Base-by-base conservation (phyloP, 257 asterid species). In the Solanum habrochaites region DNA sequence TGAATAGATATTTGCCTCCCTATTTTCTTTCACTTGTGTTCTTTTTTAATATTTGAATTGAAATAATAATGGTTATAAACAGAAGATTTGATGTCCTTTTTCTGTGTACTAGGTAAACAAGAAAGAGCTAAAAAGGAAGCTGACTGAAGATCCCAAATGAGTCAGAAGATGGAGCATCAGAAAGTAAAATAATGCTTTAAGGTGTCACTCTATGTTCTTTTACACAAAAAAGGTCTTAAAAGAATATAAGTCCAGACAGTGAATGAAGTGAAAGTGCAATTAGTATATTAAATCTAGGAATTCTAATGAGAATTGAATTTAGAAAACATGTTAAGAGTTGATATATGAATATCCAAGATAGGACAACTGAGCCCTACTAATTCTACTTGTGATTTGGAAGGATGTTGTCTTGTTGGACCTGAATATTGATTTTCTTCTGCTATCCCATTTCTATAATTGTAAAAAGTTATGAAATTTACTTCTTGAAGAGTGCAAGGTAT, bases 111-210 rank as follows among this genome's bases (percentile, higher is more conserved):
- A 94, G 98, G 96, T 95, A 90, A 96, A 96, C 87, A 96, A 96
- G 93, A 96, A 95, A 90, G 99, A 94, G 82, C 92, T 96, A 82
- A 94, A 94, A 95, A 95, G 77, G 82, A 92, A 64, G 87, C 89
- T 95, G 66, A 89, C 91, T 45, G 94, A 88, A 2, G 90, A 86
- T 52, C 87, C 69, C 56, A 78, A 47, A 47, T 62, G 77, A 56
- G 25, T 66, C 21, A 9, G 37, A 58, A 31, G 84, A 37, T 0
- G 27, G 1, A 42, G 23, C 58, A 49, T 47, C 20, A 47, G 43
- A 49, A 81, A 49, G 69, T 81, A 49, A 10, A 49, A 81, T 81
- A 81, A 49, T 20, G 64, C 64, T 56, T 56, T 56, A 56, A 56
- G 64, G 25, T 31, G 11, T 45, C n/a, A n/a, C 29, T 23, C 35